phyloP scores from a whole-genome alignment of 257 asterid species.

The Solanum chilense region DNA sequence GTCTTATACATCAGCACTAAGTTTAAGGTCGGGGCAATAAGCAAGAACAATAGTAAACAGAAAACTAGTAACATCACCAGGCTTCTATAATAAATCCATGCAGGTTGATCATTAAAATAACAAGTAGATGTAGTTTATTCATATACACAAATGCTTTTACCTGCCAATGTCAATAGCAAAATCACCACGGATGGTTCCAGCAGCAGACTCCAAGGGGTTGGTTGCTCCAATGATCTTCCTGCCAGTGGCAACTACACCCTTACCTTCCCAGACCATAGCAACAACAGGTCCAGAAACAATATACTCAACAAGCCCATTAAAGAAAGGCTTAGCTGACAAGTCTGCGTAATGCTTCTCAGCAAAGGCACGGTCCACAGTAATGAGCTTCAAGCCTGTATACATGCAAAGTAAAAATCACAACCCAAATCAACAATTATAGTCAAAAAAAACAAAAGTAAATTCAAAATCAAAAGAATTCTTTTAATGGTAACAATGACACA shows the following conservation, averaged over 20 bases:
- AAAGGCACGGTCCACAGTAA: constrained; percentile 70
- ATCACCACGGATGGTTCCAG: constrained; percentile 97
- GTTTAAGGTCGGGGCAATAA: not conserved
- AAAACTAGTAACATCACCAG: not conserved
- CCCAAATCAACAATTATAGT: not conserved
- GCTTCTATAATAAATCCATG: not conserved
- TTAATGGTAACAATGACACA: not conserved
- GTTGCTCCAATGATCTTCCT: constrained; percentile 96
- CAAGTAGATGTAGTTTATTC: not conserved
- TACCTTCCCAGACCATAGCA: constrained; percentile 99
- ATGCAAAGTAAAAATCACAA: not conserved
- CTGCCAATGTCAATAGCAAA: constrained; percentile 86
- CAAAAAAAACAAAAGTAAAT: not conserved
- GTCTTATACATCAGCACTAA: not conserved
- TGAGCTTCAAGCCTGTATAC: constrained; percentile 61
- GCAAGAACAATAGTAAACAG: not conserved
- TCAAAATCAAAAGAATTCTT: not conserved
- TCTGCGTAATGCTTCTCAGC: constrained; percentile 95
- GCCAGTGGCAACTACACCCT: constrained; percentile 77
- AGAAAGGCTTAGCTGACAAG: constrained; percentile 85
- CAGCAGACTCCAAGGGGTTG: constrained; percentile 86
- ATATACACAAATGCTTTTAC: constrained; percentile 8
- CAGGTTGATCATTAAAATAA: not conserved
- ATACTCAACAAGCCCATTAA: constrained; percentile 73
- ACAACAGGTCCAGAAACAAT: constrained; percentile 91